Evolutionary conservation across 2,329 filamentous ascomycete species (phyloP).

Genomic region (Colletotrichum trifolii): DNA sequence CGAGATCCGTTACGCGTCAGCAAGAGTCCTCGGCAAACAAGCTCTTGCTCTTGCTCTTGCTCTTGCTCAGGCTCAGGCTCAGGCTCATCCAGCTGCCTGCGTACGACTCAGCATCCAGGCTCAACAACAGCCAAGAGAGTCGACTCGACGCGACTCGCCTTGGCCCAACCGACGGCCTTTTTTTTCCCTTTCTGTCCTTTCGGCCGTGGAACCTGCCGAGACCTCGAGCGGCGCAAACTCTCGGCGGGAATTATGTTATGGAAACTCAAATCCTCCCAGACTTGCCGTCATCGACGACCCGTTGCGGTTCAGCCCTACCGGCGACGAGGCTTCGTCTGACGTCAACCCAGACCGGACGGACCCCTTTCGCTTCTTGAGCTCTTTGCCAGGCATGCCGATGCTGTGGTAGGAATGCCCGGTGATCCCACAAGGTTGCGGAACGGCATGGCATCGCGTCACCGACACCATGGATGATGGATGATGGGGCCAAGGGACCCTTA

Average conservation of each 20-base stretch:
- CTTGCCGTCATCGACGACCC: constrained; percentile 24
- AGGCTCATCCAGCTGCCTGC: too few species aligned
- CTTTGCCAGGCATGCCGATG: background rate
- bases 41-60: too few species aligned
- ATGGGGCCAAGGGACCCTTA: too few species aligned
- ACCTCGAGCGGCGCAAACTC: constrained; percentile 12
- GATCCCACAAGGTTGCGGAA: too few species aligned
- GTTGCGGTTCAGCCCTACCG: constrained; percentile 26
- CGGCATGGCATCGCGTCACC: constrained; percentile 22
- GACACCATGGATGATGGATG: too few species aligned
- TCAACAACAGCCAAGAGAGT: too few species aligned
- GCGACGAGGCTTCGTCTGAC: constrained; percentile 15
- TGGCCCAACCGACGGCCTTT: background rate
- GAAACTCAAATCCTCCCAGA: constrained; percentile 23
- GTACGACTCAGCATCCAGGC: too few species aligned
- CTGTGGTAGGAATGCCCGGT: too few species aligned
- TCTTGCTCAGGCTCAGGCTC: too few species aligned
- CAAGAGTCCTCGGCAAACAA: background rate
- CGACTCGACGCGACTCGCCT: too few species aligned
- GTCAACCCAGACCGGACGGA: constrained; percentile 17
- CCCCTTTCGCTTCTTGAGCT: constrained; percentile 1
- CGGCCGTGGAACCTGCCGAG: constrained; percentile 27
- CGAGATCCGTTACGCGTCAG: background rate
- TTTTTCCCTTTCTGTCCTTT: background rate
- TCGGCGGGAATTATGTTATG: constrained; percentile 35